Evolutionary conservation across 202 grass and related monocot genomes (phyloP).

Genomic region (Alloteropsis angusta): DNA sequence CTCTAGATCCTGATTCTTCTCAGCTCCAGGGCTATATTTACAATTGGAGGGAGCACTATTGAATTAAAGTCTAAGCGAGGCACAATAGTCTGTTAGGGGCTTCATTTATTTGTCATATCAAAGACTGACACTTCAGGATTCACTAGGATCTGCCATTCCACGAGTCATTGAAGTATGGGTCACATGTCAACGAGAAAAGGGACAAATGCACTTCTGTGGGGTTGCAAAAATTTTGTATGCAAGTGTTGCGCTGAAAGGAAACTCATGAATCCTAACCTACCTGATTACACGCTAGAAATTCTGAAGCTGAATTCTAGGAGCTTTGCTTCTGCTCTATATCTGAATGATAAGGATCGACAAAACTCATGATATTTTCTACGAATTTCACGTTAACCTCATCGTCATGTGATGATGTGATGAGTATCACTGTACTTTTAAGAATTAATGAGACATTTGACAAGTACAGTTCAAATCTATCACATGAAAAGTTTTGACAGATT

Average conservation of each 20-base stretch:
- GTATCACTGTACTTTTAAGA: neutral
- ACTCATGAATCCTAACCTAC: neutral
- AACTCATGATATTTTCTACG: neutral
- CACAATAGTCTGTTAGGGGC: neutral
- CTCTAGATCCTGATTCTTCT: no score
- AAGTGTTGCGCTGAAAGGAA: neutral
- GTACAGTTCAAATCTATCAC: neutral
- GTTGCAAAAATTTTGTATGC: neutral
- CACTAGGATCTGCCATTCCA: neutral
- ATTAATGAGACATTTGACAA: neutral
- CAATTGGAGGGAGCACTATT: neutral
- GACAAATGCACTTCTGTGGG: neutral
- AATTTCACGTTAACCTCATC: neutral
- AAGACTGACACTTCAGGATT: neutral
- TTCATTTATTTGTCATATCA: neutral
- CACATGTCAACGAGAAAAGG: neutral
- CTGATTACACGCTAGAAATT: neutral
- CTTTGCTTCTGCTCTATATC: neutral
- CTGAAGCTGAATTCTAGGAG: neutral
- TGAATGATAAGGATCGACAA: neutral
- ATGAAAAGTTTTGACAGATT: neutral
- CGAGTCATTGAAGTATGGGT: neutral
- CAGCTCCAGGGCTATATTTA: no score
- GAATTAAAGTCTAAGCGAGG: neutral
- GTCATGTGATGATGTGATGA: neutral